Percentiles rank a stretch among this genome's conserved stretches.
Evolutionary conservation across 148 eudicot genomes (phyloP).

Genomic region (Amaranthus hypochondriacus): DNA sequence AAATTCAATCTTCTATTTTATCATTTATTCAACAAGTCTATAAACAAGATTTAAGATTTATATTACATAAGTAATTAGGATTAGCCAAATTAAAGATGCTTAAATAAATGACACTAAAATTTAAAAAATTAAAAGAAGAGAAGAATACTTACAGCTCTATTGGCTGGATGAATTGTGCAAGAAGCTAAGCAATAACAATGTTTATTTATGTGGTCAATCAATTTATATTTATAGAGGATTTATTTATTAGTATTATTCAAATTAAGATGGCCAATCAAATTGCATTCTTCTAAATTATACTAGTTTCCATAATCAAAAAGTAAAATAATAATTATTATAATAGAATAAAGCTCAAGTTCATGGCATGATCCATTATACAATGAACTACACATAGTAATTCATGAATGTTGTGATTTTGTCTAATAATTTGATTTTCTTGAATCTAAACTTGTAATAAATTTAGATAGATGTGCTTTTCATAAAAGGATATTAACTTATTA

Average conservation of each 20-base stretch:
- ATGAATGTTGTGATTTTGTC: background rate
- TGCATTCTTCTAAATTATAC: slow-evolving; percentile 8
- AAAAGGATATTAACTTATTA: background rate
- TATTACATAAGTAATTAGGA: no score
- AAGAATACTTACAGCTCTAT: slow-evolving; percentile 3
- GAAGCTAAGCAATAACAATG: background rate
- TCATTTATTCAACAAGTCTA: no score
- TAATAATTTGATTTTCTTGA: background rate
- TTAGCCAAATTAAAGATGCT: no score
- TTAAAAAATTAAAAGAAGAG: no score
- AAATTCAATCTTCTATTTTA: no score
- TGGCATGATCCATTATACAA: background rate
- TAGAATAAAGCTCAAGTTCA: background rate
- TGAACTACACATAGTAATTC: background rate
- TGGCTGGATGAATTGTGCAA: background rate
- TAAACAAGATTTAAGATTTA: no score
- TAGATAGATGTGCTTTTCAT: background rate
- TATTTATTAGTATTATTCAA: background rate
- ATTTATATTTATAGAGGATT: background rate
- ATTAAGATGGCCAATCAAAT: background rate
- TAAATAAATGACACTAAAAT: no score
- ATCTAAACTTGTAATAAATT: background rate
- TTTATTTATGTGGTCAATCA: background rate
- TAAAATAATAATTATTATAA: no score
- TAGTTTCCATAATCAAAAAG: background rate